phyloP scores from a whole-genome alignment of 2,329 filamentous ascomycete genomes.

The Aspergillus tamarii region DNA sequence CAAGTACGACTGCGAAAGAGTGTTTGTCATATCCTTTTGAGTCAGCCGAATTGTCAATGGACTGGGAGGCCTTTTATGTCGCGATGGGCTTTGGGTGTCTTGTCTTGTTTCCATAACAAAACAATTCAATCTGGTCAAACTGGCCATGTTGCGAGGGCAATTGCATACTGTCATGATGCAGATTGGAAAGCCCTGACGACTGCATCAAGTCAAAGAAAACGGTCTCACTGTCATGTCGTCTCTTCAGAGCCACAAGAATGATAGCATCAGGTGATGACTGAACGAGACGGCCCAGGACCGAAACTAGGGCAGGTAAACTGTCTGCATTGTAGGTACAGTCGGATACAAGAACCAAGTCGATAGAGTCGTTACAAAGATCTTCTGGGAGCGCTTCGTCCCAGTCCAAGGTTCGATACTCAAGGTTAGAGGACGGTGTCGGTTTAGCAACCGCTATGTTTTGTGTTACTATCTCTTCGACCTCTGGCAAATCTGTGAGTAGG shows the following conservation, averaged over 20 bases:
- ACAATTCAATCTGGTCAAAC: conserved; percentile 43
- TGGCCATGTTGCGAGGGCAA: conserved; percentile 43
- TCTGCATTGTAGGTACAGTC: conserved; percentile 77
- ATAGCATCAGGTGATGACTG: conserved; percentile 52
- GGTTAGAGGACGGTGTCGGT: conserved; percentile 45
- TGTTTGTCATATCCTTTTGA: neutral
- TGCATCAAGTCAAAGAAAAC: conserved; percentile 67
- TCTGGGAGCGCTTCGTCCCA: conserved; percentile 62
- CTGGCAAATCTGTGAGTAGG: conserved; percentile 66
- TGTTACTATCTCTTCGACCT: conserved; percentile 63
- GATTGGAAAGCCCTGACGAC: conserved; percentile 37
- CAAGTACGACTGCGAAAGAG: neutral
- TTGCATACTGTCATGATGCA: conserved; percentile 36
- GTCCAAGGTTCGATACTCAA: conserved; percentile 60
- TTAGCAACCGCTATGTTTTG: conserved; percentile 56
- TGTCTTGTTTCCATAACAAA: conserved; percentile 33
- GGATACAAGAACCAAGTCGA: conserved; percentile 66
- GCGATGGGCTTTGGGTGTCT: neutral
- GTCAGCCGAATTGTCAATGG: neutral
- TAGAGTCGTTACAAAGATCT: conserved; percentile 39
- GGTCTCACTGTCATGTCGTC: conserved; percentile 67
- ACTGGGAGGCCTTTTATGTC: too few relatives aligned
- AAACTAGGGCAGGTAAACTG: conserved; percentile 65
- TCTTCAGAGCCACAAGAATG: conserved; percentile 67
- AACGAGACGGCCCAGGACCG: conserved; percentile 56